Evolutionary conservation across 2,329 filamentous ascomycete species (phyloP), one percentile per base, ranked within the genome.

Genomic region (Calonectria henricotiae): DNA sequence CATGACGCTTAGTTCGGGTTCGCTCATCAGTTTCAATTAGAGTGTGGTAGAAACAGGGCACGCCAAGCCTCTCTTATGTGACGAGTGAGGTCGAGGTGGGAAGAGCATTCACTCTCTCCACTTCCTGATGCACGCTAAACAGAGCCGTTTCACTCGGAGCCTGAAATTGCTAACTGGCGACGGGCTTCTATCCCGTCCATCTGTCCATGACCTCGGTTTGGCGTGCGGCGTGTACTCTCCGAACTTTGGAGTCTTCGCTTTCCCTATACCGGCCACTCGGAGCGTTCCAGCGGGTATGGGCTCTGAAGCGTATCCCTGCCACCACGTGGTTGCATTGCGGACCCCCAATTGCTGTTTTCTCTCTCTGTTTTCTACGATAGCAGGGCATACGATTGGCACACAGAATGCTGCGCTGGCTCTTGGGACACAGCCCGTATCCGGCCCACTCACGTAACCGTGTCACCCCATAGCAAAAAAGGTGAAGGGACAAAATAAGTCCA

Each of bases 221-320:
- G 35, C 27, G 27, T 37, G 35, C 9, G 35, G 35, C 9, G 3
- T 37, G 35, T 37, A 7, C 9, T 3, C 35, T 37, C 35, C 35
- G 35, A 8, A 37, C 35, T 37, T 11, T 37, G 8, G 35, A 37
- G 35, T 13, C 35, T 11, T 37, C 9, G 12, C 35, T 1, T 13
- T 37, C 12, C 5, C 35, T 13, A 7, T 8, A 13, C 35, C 8
- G 35, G 43, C 43, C 43, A 23, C 43, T n/a, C 43, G 43, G 43
- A 46, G 43, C 43, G 43, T 23, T 9, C 43, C n/a, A 46, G 43
- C 43, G 43, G n/a, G 43, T 46, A n/a, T 46, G 43, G 43, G 20
- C 43, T 23, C 43, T 11, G 9, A 17, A 5, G 9, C 43, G 9
- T 20, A 23, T 20, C 43, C 43, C 9, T 23, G 43, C n/a, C n/a